Base-by-base conservation (phyloP, 2,329 filamentous ascomycete genomes). In the Nannizzia gypsea region DNA sequence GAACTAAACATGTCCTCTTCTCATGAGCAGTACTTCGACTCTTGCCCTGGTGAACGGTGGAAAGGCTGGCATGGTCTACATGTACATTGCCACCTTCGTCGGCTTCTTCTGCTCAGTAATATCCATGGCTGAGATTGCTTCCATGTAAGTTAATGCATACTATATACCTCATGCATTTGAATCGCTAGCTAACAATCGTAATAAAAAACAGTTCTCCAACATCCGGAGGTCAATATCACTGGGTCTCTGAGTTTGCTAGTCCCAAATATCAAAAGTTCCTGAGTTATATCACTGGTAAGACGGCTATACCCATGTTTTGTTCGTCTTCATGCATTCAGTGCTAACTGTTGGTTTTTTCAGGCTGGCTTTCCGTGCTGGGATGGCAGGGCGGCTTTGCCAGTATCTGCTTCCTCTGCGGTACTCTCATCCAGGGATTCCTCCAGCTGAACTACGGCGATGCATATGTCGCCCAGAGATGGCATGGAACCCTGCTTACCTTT, bases 401-500 rank as follows among this genome's bases (percentile, higher is more conserved):
- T 20, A 68, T 70, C 40, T 66, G 58, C 59, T 73, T 68, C 55
- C 62, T 74, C 13, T 67, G 64, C 34, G 72, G 67, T 6, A 69
- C 68, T 1, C 62, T 72, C 56, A 66, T 75, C 26, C 73, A 75
- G 60, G 73, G 71, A 3, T 67, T 74, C 4, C 61, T 72, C 6
- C 60, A 69, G 0, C 66, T 80, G 9, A 77, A 71, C 31, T 63
- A 74, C 20, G 66, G 67, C 0, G 63, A 64, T 1, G 61, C 60
- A 17, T 78, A 79, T 60, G 52, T 68, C 0, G 64, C 69, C 0
- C 62, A 77, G 56, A 67, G 70, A 26, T 81, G 77, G 77, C 80
- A 82, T 56, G 76, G 72, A 1, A 80, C 78, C 0, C 68, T 81
- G 0, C 65, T 81, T 0, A 73, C 73, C 57, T 79, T 76, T 66